Evolutionary conservation across 78 protist genomes (phyloP).

Genomic region (Dictyostelium firmibasis): DNA sequence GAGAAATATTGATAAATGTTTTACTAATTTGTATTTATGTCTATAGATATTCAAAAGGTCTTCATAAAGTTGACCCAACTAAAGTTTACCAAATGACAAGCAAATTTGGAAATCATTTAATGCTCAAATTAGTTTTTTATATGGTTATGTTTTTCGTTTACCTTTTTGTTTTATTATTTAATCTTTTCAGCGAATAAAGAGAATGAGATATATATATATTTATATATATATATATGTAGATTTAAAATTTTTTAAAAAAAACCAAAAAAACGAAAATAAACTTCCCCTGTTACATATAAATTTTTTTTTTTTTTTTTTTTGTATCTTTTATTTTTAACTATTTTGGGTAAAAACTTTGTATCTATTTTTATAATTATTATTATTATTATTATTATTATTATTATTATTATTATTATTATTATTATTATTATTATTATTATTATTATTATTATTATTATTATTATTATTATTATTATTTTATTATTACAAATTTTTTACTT

Average conservation of each 20-base stretch:
- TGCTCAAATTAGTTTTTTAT: slow-evolving; percentile 69
- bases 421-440: too few species aligned
- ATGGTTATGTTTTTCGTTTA: slow-evolving; percentile 75
- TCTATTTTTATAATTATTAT: too few species aligned
- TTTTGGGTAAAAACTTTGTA: neutral
- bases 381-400: too few species aligned
- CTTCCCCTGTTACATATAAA: neutral
- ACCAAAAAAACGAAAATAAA: neutral
- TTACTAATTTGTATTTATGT: neutral
- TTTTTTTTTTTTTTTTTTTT: neutral
- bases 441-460: too few species aligned
- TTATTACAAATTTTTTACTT: too few species aligned
- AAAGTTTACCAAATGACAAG: slow-evolving; percentile 62
- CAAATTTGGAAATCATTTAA: slow-evolving; percentile 75
- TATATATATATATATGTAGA: neutral
- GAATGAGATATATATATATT: too few species aligned
- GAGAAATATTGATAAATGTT: too few species aligned
- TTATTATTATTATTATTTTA: too few species aligned
- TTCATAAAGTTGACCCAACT: slow-evolving; percentile 50
- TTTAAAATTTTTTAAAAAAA: neutral
- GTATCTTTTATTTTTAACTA: neutral
- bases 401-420: too few species aligned
- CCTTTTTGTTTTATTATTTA: slow-evolving; percentile 49
- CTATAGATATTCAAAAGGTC: slow-evolving; percentile 48
- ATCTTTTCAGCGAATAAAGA: slow-evolving; percentile 47